A percentile compares a stretch with the other conserved stretches of the same genome.
These are phyloP conservation scores for Penicillium psychrofluorescens DNA, from an alignment of 495 filamentous ascomycete genomes.

Conservation along the genomic window DNA sequence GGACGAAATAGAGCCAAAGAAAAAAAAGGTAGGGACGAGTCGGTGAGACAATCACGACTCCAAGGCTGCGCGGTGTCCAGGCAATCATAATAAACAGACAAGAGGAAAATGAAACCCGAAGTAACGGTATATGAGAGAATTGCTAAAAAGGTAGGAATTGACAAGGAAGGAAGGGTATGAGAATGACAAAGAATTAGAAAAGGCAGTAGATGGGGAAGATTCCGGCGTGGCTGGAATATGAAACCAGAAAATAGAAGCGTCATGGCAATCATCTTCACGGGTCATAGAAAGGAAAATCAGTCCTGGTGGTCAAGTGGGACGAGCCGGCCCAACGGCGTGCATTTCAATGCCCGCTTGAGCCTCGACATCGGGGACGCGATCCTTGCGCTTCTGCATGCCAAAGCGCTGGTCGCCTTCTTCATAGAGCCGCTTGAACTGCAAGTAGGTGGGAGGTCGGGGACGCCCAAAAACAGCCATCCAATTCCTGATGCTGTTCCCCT, in stretches of 20 bases:
- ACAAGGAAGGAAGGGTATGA: conserved; percentile 6
- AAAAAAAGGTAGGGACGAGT: neutral
- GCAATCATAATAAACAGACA: conserved; percentile 1
- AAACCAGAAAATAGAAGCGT: conserved; percentile 4
- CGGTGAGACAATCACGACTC: too few relatives aligned
- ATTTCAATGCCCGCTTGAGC: conserved; percentile 54
- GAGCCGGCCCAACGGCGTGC: conserved; percentile 39
- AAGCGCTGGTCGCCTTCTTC: conserved; percentile 80
- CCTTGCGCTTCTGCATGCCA: conserved; percentile 51
- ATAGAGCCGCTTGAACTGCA: conserved; percentile 75
- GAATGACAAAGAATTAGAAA: conserved; percentile 10
- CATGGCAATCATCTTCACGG: conserved; percentile 13
- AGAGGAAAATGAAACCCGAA: neutral
- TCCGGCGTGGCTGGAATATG: conserved; percentile 3
- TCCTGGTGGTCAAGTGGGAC: conserved; percentile 7
- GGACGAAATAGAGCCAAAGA: conserved; percentile 3
- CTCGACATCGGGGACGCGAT: conserved; percentile 43
- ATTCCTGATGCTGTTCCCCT: conserved; percentile 68
- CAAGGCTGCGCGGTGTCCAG: neutral
- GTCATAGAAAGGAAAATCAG: conserved; percentile 11
- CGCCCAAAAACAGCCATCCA: conserved; percentile 75
- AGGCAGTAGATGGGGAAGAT: conserved; percentile 4
- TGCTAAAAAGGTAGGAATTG: too few relatives aligned
- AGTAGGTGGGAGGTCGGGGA: conserved; percentile 81
- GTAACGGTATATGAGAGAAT: too few relatives aligned